Base-by-base conservation (phyloP, 352 stramenopile species). In the Phytophthora cryptogea region DNA sequence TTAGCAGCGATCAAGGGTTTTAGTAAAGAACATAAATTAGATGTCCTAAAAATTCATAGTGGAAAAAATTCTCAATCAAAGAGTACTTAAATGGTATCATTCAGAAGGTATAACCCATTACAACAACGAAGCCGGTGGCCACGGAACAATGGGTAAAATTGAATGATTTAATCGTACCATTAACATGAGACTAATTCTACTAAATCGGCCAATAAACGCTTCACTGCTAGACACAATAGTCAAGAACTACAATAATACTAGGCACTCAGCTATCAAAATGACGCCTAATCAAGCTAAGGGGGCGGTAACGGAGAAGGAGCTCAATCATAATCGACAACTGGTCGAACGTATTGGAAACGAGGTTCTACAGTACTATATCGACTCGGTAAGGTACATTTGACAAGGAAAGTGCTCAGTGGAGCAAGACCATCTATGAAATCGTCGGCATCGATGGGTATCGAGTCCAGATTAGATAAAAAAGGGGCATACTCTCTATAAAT, bases 171-270 rank as follows among this genome's bases (percentile, higher is more conserved):
- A 39, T 11, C 14, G 33, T 16, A 39, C 33, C 9, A 16, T 39
- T 0, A 80, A 77, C 30, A 42, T 63, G 27, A 27, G 68, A 36
- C 35, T 80, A n/a, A 66, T 61, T n/a, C 54, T 55, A 49, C 62
- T 76, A 4, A 9, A 27, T 31, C n/a, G n/a, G n/a, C n/a, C n/a
- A n/a, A n/a, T n/a, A n/a, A n/a, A n/a, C n/a, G n/a, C n/a, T n/a
- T n/a, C n/a, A n/a, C n/a, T n/a, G n/a, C n/a, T n/a, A n/a, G n/a
- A n/a, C 20, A 41, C 10, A 60, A 53, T 6, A 4, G 42, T 77
- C 9, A 8, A 40, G 1, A 74, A 74, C 35, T 78, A 74, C 54
- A 78, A 78, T 20, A 65, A 23, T 10, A 77, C 68, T 6, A 16
- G 42, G 27, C 59, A 76, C 51, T 23, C 31, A 10, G 35, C 53